Evolutionary conservation across 116 monocot genomes (phyloP).

Genomic region (Papilionanthe hybrid): DNA sequence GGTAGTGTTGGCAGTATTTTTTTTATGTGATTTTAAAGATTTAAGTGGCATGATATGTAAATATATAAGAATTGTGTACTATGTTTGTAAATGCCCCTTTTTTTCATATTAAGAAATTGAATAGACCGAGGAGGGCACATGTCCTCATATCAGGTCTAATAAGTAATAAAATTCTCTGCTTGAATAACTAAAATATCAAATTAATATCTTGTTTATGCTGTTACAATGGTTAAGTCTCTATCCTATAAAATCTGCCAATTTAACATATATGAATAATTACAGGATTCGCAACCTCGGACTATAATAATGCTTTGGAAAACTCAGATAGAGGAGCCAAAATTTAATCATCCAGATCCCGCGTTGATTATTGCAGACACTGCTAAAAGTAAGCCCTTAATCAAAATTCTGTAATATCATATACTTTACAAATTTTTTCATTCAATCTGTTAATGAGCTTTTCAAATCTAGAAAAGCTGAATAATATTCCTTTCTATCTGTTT

Average conservation of each 20-base stretch:
- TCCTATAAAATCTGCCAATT: background rate
- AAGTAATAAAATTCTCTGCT: too few species aligned
- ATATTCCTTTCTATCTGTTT: background rate
- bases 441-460: background rate
- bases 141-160: too few species aligned
- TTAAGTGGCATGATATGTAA: too few species aligned
- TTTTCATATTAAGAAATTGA: too few species aligned
- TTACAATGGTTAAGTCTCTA: background rate
- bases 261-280: background rate
- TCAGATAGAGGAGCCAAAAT: constrained; percentile 61
- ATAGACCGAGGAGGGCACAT: too few species aligned
- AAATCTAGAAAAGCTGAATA: background rate
- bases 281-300: constrained; percentile 54
- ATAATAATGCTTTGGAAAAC: constrained; percentile 64
- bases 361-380: constrained; percentile 61
- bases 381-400: constrained; percentile 49
- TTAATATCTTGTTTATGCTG: too few species aligned
- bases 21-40: too few species aligned
- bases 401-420: background rate
- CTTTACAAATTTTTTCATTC: background rate
- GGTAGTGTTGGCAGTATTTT: too few species aligned
- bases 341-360: constrained; percentile 64
- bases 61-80: too few species aligned
- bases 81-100: too few species aligned
- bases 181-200: too few species aligned